phyloP scores from a whole-genome alignment of 805 yeast genomes.

The Saccharomycopsis sp. region DNA sequence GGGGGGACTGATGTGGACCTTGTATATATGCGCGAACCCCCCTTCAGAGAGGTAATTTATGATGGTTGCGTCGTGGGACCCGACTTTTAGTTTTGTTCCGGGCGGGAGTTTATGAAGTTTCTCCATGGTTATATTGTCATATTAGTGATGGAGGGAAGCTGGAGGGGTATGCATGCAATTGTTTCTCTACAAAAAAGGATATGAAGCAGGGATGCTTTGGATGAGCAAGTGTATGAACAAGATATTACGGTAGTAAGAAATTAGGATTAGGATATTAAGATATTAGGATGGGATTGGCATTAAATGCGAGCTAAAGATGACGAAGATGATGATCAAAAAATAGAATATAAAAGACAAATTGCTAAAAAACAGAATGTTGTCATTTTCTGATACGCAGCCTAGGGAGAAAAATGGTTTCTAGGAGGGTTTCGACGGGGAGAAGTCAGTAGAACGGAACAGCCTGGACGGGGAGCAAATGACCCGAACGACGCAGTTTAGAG shows the following conservation, averaged over 20 bases:
- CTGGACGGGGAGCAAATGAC: too few relatives aligned
- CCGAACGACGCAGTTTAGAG: too few relatives aligned
- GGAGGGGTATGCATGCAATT: too few relatives aligned
- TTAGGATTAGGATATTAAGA: not conserved
- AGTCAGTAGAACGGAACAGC: too few relatives aligned
- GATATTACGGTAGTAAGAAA: not conserved
- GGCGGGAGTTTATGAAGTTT: conserved; percentile 27
- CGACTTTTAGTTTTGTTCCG: conserved; percentile 55
- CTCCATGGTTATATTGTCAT: conserved; percentile 6
- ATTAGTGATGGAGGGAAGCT: not conserved
- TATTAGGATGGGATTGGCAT: not conserved
- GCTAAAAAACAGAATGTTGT: conserved; percentile 1
- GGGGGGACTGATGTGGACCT: conserved; percentile 48
- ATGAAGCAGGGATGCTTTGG: not conserved
- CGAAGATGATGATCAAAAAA: not conserved
- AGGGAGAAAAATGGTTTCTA: not conserved
- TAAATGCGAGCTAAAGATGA: conserved; percentile 1
- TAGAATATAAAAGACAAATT: not conserved
- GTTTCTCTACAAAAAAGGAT: too few relatives aligned
- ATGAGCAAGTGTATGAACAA: not conserved
- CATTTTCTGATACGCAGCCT: not conserved
- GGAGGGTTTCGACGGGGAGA: too few relatives aligned
- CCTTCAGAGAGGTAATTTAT: conserved; percentile 60
- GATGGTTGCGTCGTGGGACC: conserved; percentile 51
- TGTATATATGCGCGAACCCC: conserved; percentile 77